Evolutionary conservation across 2,329 filamentous ascomycete species (phyloP).

Genomic region (Coleophoma eucalyptorum): DNA sequence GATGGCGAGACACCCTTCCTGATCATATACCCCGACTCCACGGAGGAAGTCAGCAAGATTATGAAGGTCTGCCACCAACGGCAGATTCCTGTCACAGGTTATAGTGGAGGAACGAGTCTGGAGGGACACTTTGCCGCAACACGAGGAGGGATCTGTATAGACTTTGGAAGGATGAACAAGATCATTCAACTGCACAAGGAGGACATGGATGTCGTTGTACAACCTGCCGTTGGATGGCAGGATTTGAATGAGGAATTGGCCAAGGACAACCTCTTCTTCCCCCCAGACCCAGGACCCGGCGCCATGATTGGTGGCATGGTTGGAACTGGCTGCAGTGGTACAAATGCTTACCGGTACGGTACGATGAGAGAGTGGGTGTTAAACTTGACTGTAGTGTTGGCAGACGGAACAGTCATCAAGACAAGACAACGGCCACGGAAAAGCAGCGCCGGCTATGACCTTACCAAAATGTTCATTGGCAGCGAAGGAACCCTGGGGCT

Average conservation of each 20-base stretch:
- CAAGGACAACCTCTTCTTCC: constrained; percentile 79
- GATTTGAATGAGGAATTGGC: constrained; percentile 73
- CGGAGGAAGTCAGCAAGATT: constrained; percentile 78
- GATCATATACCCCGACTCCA: constrained; percentile 72
- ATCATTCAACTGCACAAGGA: constrained; percentile 74
- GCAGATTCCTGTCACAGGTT: constrained; percentile 80
- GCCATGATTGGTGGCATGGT: constrained; percentile 92
- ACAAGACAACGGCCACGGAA: constrained; percentile 85
- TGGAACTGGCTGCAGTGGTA: constrained; percentile 70
- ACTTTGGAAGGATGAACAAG: constrained; percentile 82
- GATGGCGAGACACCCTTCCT: constrained; percentile 55
- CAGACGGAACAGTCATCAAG: constrained; percentile 86
- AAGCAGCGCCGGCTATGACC: constrained; percentile 86
- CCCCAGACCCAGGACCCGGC: constrained; percentile 84
- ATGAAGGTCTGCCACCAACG: constrained; percentile 85
- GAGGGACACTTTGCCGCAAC: constrained; percentile 88
- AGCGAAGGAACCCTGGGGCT: constrained; percentile 89
- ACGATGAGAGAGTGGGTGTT: constrained; percentile 96
- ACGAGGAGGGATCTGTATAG: constrained; percentile 77
- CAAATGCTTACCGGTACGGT: constrained; percentile 88
- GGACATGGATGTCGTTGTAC: constrained; percentile 72
- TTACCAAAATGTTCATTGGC: constrained; percentile 85
- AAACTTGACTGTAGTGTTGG: constrained; percentile 80
- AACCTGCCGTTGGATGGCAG: constrained; percentile 86
- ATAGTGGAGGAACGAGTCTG: constrained; percentile 83